Conservation (phyloP, 371 early-diverging fungal species). For the Mucor piriformis region DNA sequence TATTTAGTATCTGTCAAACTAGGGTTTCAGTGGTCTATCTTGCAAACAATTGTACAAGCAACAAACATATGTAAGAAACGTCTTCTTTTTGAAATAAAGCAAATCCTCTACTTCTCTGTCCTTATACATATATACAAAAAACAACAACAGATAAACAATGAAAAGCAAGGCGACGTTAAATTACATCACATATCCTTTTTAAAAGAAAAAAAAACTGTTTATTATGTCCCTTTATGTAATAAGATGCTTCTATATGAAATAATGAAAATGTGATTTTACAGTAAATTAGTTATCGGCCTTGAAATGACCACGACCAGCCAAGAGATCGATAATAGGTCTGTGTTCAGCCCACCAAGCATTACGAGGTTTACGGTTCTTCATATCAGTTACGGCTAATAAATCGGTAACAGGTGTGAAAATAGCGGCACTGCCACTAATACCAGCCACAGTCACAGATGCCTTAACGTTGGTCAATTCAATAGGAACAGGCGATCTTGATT, state of each 20-base stretch:
- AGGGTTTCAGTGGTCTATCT: no score
- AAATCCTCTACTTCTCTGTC: no score
- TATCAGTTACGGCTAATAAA: conserved; percentile 72
- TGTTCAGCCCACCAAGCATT: conserved; percentile 83
- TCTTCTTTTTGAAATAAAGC: no score
- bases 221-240: neutral
- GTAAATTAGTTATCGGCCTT: neutral
- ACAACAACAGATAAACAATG: no score
- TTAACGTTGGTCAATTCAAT: conserved; percentile 63
- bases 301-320: conserved; percentile 37
- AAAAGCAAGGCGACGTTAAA: no score
- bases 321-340: conserved; percentile 46
- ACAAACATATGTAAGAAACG: no score
- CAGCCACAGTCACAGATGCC: conserved; percentile 80
- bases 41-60: no score
- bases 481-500: conserved; percentile 39
- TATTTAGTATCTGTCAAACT: no score
- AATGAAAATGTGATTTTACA: neutral
- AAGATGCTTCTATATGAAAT: conserved; percentile 1
- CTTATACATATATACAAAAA: no score
- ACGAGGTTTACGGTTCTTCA: conserved; percentile 75
- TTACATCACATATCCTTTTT: no score
- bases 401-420: conserved; percentile 73
- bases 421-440: conserved; percentile 79
- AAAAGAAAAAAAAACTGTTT: neutral